These are phyloP conservation scores for Lipomyces yamanashiensis DNA, from an alignment of 805 yeast species.

Conservation along the genomic window DNA sequence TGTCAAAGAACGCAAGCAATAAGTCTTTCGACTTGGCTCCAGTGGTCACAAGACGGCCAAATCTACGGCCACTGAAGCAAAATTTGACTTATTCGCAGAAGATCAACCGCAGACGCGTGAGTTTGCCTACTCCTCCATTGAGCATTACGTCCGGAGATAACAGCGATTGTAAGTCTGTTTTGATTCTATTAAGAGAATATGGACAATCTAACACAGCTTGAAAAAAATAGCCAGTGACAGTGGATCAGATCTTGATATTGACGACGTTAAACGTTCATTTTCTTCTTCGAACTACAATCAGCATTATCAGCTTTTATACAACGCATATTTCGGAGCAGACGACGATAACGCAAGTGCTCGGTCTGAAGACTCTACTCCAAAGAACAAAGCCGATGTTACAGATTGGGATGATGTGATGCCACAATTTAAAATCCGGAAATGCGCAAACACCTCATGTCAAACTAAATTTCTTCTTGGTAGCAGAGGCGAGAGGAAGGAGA, in stretches of 20 bases:
- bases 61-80: neutral
- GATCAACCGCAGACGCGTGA: neutral
- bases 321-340: conserved; percentile 27
- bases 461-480: conserved; percentile 15
- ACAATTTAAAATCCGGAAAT: conserved; percentile 10
- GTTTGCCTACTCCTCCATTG: conserved; percentile 19
- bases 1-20: neutral
- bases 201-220: neutral
- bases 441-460: conserved; percentile 19
- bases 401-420: conserved; percentile 9
- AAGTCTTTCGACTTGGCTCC: neutral
- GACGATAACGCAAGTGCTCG: neutral
- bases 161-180: conserved; percentile 5
- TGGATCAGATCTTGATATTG: conserved; percentile 2
- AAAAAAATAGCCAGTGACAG: neutral
- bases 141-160: conserved; percentile 7
- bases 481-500: neutral
- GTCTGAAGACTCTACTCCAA: neutral
- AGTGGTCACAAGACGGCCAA: neutral
- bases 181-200: neutral
- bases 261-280: neutral
- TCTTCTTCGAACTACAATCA: conserved; percentile 5
- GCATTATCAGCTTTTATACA: conserved; percentile 9
- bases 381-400: neutral
- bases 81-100: neutral